Conservation (phyloP, 148 eudicot species). For the Cornus suecica region DNA sequence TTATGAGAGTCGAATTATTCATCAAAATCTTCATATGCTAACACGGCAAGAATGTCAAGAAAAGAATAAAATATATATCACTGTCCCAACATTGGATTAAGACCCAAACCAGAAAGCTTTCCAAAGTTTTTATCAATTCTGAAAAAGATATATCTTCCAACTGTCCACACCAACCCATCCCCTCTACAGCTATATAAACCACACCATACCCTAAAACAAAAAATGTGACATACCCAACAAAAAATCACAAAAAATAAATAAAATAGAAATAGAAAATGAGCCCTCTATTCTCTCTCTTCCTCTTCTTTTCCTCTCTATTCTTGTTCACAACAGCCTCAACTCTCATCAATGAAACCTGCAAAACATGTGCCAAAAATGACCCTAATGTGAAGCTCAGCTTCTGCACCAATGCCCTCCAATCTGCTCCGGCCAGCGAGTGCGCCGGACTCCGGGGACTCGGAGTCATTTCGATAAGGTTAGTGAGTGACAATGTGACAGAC, state of each 20-base stretch:
- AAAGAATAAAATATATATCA: too few species aligned
- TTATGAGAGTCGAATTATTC: too few species aligned
- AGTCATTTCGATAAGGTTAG: background rate
- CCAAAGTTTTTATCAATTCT: too few species aligned
- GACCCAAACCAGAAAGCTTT: too few species aligned
- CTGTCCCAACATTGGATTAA: too few species aligned
- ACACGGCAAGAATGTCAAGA: too few species aligned
- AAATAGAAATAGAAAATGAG: background rate
- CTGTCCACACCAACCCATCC: background rate
- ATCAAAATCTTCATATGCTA: too few species aligned
- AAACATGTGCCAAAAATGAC: background rate
- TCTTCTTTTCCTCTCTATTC: background rate
- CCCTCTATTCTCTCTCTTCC: background rate
- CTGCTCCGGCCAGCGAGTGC: conserved; percentile 35
- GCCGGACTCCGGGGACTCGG: conserved; percentile 33
- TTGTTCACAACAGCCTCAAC: background rate
- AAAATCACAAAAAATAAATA: background rate
- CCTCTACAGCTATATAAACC: background rate
- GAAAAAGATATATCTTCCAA: background rate
- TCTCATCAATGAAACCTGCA: conserved; percentile 9
- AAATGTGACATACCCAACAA: background rate
- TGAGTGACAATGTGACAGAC: background rate
- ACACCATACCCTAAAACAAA: background rate
- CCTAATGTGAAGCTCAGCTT: conserved; percentile 10
- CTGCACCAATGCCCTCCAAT: conserved; percentile 29